Evolutionary conservation across 352 stramenopile genomes (phyloP), one percentile per base, ranked within the genome.

Genomic region (Globisporangium ultimum): DNA sequence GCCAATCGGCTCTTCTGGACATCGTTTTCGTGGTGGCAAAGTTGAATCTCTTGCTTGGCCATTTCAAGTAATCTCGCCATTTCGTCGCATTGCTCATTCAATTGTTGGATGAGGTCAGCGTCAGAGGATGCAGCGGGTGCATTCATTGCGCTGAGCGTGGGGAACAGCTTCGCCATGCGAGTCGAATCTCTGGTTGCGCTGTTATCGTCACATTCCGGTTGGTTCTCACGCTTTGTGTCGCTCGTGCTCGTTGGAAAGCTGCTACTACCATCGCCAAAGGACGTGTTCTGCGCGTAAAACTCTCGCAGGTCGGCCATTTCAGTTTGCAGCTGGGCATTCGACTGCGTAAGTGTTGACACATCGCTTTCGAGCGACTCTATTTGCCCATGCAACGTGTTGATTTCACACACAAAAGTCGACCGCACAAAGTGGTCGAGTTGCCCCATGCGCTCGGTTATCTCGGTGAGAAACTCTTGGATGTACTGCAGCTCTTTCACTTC

Each of bases 11-110:
- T 61, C 21, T 84, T 78, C 43, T 87, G 78, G 12, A 68, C 64
- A 41, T 88, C 75, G 3, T 67, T 63, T 18, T 90, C 78, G 28
- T 77, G 68, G 17, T 90, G 80, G 57, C 78, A 81, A 40, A 90
- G 51, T 0, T 67, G 67, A n/a, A 90, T 90, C 45, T 90, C 80
- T 48, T 88, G 74, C 54, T 90, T 88, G 0, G 78, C 78, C 76
- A 90, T 86, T 38, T 90, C 80, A 6, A 90, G 54, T 11, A 88
- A 18, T 0, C 78, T 67, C 7, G 56, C 66, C n/a, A 81, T 65
- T 28, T 90, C 80, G 12, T 82, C 61, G 14, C 76, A 83, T 42
- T 84, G 76, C 7, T 74, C 53, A 5, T 72, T 83, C 32, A 86
- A 76, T 6, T 74, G 63, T 14, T 74, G 73, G 6, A 87, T 40